Base-by-base conservation (phyloP, 495 filamentous ascomycete genomes). In the Podospora pseudoanserina region DNA sequence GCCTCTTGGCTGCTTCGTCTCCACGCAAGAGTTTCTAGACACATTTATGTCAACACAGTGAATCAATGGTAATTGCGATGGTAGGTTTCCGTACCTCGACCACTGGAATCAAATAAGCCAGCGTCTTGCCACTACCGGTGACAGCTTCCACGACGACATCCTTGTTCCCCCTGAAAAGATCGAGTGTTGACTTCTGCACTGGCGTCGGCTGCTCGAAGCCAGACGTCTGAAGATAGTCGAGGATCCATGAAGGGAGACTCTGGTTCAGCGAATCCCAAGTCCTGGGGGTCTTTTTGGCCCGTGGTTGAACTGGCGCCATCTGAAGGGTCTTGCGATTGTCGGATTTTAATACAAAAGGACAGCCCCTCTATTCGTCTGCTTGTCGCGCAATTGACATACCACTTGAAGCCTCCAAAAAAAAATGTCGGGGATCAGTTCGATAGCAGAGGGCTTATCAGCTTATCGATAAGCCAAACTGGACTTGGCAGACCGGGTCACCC, bases 131-230 rank as follows among this genome's bases (percentile, higher is more conserved):
- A 74, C 91, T 95, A 7, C 96, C 95, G 2, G 95, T 99, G 7
- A 97, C 95, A 2, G 95, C 96, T 85, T 97, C 94, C 30, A 97
- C 94, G 3, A 98, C 94, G 0, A 98, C 94, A 80, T 98, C 95
- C 73, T 97, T 97, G 78, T 98, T 92, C 7, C 88, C 89, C 79
- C 92, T 88, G 77, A 97, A 96, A 18, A 97, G 85, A 13, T 94
- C 94, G 70, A 98, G 92, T 18, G 90, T 90, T n/a, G 91, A 94
- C 26, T 93, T 92, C 77, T 99, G 95, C 18, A 97, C 95, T 1
- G 95, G 95, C 3, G 95, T 99, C 81, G 94, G 96, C 72, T 89
- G 87, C 59, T 83, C 83, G 77, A 97, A 97, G 59, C 93, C 91
- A 90, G 94, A 92, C 63, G 87, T 87, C 28, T 86, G 82, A 68